Percentiles rank a stretch among this genome's conserved stretches.
These are phyloP conservation scores for Scortechinia acanthostroma DNA, from an alignment of 2,329 filamentous ascomycete genomes.

Conservation along the genomic window DNA sequence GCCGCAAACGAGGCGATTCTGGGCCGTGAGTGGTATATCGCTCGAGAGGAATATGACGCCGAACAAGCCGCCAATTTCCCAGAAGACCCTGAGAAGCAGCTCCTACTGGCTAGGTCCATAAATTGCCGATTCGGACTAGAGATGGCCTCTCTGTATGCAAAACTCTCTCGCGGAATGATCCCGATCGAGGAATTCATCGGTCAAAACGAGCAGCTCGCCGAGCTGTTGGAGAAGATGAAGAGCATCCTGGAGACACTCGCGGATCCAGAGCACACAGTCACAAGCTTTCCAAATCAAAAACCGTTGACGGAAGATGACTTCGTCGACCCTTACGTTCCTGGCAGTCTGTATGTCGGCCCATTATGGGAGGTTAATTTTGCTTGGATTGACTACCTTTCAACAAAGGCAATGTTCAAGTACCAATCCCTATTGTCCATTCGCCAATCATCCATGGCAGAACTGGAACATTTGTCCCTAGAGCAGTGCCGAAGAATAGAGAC, in stretches of 20 bases:
- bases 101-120: slow-evolving; percentile 40
- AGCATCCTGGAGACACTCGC: slow-evolving; percentile 20
- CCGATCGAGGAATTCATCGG: slow-evolving; percentile 37
- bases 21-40: slow-evolving; percentile 49
- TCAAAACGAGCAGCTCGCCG: slow-evolving; percentile 27
- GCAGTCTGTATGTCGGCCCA: slow-evolving; percentile 38
- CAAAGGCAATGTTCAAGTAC: slow-evolving; percentile 46
- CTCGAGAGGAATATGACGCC: slow-evolving; percentile 39
- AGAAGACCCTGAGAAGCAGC: slow-evolving; percentile 36
- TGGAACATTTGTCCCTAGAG: slow-evolving; percentile 35
- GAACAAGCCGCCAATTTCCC: slow-evolving; percentile 37
- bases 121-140: slow-evolving; percentile 48
- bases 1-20: slow-evolving; percentile 45
- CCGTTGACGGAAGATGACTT: slow-evolving; percentile 39
- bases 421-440: slow-evolving; percentile 37
- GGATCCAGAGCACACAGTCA: slow-evolving; percentile 36
- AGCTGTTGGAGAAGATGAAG: slow-evolving; percentile 27
- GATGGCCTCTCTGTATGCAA: slow-evolving; percentile 45
- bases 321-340: slow-evolving; percentile 44
- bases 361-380: slow-evolving; percentile 48
- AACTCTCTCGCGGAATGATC: slow-evolving; percentile 37
- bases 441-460: slow-evolving; percentile 33
- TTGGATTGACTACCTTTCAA: slow-evolving; percentile 44
- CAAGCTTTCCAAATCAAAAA: slow-evolving; percentile 32
- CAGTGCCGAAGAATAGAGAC: slow-evolving; percentile 50